Evolutionary conservation across 116 monocot species (phyloP).

Genomic region (Posidonia oceanica): DNA sequence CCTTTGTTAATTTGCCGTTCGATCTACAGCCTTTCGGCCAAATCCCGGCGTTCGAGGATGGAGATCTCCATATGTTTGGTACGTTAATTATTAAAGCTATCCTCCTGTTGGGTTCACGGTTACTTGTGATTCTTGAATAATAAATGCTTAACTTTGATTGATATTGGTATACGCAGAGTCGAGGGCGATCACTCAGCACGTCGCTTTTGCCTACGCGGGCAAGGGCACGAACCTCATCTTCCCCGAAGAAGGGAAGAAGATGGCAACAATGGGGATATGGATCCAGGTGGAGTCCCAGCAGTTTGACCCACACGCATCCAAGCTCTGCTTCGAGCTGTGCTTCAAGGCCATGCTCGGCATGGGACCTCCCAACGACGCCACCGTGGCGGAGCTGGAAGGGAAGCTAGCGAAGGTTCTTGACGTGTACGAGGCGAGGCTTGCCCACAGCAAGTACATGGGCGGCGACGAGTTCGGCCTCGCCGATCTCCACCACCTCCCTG

Average conservation of each 20-base stretch:
- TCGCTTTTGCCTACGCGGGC: slow-evolving; percentile 10
- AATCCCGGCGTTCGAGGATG: slow-evolving; percentile 43
- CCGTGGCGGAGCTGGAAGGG: slow-evolving; percentile 11
- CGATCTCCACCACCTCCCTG: slow-evolving; percentile 23
- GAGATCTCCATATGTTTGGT: slow-evolving; percentile 39
- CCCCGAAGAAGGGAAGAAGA: slow-evolving; percentile 6
- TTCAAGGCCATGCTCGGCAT: slow-evolving; percentile 11
- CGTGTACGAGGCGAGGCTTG: slow-evolving; percentile 29
- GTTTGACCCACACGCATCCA: slow-evolving; percentile 17
- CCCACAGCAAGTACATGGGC: slow-evolving; percentile 21
- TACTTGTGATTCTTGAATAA: no score
- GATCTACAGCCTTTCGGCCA: slow-evolving; percentile 45
- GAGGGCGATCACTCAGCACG: slow-evolving; percentile 24
- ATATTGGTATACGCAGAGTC: slow-evolving; percentile 19
- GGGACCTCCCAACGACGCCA: slow-evolving; percentile 6
- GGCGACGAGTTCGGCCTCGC: slow-evolving; percentile 37
- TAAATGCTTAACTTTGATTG: neutral
- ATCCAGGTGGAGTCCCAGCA: slow-evolving; percentile 31
- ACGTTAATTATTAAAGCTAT: neutral
- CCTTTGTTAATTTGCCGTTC: neutral
- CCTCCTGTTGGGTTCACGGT: no score
- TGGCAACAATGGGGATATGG: slow-evolving; percentile 23
- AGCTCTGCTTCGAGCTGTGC: slow-evolving; percentile 14
- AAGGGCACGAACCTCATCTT: slow-evolving; percentile 12
- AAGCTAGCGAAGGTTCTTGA: slow-evolving; percentile 27